Conservation (phyloP, 202 grass and related monocot genomes). For the Panicum hallii region DNA sequence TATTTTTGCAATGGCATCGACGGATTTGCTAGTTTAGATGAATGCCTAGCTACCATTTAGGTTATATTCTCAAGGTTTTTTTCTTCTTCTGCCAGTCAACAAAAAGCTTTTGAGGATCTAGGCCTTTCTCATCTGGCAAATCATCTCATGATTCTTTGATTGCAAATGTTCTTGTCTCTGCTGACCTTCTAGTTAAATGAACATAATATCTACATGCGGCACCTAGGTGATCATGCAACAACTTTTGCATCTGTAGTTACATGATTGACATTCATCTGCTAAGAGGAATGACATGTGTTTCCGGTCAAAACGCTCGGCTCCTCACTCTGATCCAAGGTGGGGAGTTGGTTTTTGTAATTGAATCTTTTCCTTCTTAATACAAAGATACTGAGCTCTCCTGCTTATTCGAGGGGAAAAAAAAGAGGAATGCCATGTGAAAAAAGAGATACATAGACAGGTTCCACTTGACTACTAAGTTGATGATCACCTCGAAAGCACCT, state of each 20-base stretch:
- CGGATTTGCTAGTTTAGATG: background rate
- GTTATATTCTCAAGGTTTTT: background rate
- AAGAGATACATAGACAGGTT: background rate
- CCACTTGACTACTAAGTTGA: slow-evolving; percentile 33
- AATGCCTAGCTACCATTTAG: background rate
- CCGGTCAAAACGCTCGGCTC: too few species aligned
- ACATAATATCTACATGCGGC: background rate
- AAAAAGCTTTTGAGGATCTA: background rate
- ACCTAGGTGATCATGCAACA: background rate
- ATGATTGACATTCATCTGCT: background rate
- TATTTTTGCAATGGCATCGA: background rate
- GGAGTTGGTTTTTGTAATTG: too few species aligned
- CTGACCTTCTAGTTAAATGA: background rate
- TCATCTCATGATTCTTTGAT: slow-evolving; percentile 1
- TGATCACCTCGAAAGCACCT: background rate
- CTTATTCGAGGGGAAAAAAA: too few species aligned
- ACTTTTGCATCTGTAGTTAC: slow-evolving; percentile 12
- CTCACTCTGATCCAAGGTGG: too few species aligned
- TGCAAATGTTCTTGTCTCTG: background rate
- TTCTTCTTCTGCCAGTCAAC: background rate
- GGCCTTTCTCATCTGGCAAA: background rate
- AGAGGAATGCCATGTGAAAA: background rate
- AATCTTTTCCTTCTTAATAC: too few species aligned
- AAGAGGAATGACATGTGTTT: background rate
- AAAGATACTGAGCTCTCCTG: too few species aligned